These are phyloP conservation scores for Hymenoscyphus albidus DNA, from an alignment of 2,329 filamentous ascomycete species.

Conservation along the genomic window DNA sequence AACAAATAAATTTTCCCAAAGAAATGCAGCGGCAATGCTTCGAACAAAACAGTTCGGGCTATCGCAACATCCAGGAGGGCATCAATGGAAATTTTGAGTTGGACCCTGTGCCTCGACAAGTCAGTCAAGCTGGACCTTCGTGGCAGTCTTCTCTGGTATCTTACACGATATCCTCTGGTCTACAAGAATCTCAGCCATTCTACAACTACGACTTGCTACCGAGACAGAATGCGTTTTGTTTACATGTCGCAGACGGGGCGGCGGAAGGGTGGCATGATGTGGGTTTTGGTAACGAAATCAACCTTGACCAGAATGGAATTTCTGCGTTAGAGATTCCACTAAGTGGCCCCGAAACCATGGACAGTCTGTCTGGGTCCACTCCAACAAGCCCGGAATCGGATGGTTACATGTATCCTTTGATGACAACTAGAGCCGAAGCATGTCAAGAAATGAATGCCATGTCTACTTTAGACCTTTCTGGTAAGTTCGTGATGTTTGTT, in stretches of 20 bases:
- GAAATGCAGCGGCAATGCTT: background rate
- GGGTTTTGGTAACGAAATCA: constrained; percentile 11
- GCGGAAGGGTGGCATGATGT: constrained; percentile 22
- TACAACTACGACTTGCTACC: constrained; percentile 18
- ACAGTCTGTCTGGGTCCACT: constrained; percentile 12
- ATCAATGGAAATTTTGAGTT: constrained; percentile 10
- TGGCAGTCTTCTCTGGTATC: constrained; percentile 18
- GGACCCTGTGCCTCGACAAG: constrained; percentile 18
- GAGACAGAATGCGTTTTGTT: constrained; percentile 15
- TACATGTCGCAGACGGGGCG: constrained; percentile 21
- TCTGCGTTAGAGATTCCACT: constrained; percentile 24
- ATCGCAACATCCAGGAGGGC: constrained; percentile 12
- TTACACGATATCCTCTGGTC: constrained; percentile 23
- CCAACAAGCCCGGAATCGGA: constrained; percentile 24
- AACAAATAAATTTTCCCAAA: constrained; percentile 2
- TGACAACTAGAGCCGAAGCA: constrained; percentile 15
- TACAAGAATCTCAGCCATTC: constrained; percentile 20
- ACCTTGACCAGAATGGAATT: constrained; percentile 21
- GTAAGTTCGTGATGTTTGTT: constrained; percentile 17
- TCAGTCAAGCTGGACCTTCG: constrained; percentile 10
- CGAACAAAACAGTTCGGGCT: constrained; percentile 7
- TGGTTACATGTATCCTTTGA: constrained; percentile 23
- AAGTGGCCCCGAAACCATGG: constrained; percentile 27
- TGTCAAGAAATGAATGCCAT: constrained; percentile 15
- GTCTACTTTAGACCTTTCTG: constrained; percentile 22